Evolutionary conservation across 352 stramenopile species (phyloP).

Genomic region (Lagenidium sp.): DNA sequence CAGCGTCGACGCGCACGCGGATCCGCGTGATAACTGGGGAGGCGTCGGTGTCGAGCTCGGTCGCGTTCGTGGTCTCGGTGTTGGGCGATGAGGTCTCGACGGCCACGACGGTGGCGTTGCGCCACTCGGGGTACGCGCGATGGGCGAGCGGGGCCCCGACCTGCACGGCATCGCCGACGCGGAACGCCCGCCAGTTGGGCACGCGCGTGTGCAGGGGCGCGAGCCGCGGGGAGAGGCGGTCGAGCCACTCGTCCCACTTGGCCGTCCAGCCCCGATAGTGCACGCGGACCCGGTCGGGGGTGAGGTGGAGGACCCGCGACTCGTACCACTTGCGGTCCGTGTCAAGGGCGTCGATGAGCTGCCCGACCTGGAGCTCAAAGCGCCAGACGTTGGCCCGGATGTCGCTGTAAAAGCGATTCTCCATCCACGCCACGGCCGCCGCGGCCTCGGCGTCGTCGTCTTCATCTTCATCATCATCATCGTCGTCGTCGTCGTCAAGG

Average conservation of each 20-base stretch:
- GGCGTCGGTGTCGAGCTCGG: too few relatives aligned
- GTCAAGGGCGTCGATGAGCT: slow-evolving; percentile 71
- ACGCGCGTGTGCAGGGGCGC: slow-evolving; percentile 86
- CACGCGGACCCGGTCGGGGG: slow-evolving; percentile 52
- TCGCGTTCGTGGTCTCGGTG: slow-evolving; percentile 6
- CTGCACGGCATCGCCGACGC: slow-evolving; percentile 38
- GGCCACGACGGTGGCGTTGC: slow-evolving; percentile 30
- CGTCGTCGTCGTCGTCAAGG: too few relatives aligned
- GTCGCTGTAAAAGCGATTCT: slow-evolving; percentile 51
- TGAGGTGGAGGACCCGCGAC: slow-evolving; percentile 32
- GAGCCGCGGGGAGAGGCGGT: slow-evolving; percentile 80
- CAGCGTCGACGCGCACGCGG: slow-evolving; percentile 32
- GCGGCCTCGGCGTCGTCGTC: background rate
- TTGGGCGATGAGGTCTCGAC: slow-evolving; percentile 15
- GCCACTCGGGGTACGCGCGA: slow-evolving; percentile 56
- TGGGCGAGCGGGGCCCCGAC: slow-evolving; percentile 22
- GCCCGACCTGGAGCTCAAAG: slow-evolving; percentile 31
- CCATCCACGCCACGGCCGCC: slow-evolving; percentile 26
- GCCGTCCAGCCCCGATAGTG: slow-evolving; percentile 96
- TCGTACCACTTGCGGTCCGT: slow-evolving; percentile 77
- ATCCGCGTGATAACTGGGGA: too few relatives aligned
- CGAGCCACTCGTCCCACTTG: slow-evolving; percentile 97
- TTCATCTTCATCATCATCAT: too few relatives aligned
- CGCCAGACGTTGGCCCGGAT: slow-evolving; percentile 53
- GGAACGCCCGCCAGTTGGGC: slow-evolving; percentile 60